Evolutionary conservation across 352 stramenopile genomes (phyloP).

Genomic region (Chrysophaeum taylorii): DNA sequence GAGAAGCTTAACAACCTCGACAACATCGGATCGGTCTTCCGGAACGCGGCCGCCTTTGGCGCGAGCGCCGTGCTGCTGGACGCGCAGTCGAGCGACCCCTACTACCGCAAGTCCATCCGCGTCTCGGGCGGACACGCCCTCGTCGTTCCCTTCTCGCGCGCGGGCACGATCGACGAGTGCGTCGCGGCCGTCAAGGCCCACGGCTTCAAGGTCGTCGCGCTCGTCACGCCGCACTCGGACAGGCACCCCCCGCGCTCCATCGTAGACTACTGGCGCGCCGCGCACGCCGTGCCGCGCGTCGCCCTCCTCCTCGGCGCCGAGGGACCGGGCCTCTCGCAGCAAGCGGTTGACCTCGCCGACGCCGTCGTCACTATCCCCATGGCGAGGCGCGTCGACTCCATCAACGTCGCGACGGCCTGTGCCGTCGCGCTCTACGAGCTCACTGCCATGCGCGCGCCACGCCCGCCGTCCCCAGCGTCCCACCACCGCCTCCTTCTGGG

Average conservation of each 20-base stretch:
- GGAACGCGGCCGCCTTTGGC: slow-evolving; percentile 3
- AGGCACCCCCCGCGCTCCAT: neutral
- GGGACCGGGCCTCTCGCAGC: neutral
- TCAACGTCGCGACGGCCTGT: slow-evolving; percentile 15
- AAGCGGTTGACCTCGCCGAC: slow-evolving; percentile 1
- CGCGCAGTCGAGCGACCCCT: neutral
- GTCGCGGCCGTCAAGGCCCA: neutral
- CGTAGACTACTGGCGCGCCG: neutral
- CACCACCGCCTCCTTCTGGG: too few species aligned
- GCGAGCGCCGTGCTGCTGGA: neutral
- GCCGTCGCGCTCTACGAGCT: slow-evolving; percentile 9
- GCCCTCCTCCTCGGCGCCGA: slow-evolving; percentile 5
- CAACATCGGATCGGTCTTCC: neutral
- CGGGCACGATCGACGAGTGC: neutral
- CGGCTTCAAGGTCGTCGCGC: neutral
- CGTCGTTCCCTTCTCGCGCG: neutral
- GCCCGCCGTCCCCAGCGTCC: too few species aligned
- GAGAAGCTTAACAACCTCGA: slow-evolving; percentile 11
- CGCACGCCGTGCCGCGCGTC: neutral
- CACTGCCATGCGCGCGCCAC: neutral
- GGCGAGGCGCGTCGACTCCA: neutral
- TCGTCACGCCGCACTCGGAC: neutral
- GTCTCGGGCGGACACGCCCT: slow-evolving; percentile 10
- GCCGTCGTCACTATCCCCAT: neutral
- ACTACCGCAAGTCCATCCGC: slow-evolving; percentile 7